A percentile compares a stretch with the other conserved stretches of the same genome.
Conservation (phyloP, 163 green algal genomes). For the Coccomyxa subellipsoidea region DNA sequence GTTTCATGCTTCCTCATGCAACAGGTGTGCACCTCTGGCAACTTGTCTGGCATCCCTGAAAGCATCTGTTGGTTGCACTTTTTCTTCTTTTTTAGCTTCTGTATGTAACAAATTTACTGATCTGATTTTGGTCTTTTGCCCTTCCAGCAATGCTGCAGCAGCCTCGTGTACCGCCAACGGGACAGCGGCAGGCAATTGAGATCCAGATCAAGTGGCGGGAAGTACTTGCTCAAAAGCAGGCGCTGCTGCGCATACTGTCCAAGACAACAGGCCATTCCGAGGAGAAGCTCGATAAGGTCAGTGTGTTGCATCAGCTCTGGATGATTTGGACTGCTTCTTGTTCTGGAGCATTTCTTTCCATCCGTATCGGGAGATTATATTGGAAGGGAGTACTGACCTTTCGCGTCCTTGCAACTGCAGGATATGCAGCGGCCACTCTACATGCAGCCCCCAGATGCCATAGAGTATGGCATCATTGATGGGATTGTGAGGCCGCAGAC, state of each 20-base stretch:
- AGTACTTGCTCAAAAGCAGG: constrained; percentile 90
- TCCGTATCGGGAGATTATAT: too few relatives aligned
- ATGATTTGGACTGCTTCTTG: too few relatives aligned
- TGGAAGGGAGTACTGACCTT: too few relatives aligned
- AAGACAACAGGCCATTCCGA: constrained; percentile 82
- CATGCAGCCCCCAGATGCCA: constrained; percentile 79
- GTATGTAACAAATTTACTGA: background rate
- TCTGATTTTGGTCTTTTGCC: background rate
- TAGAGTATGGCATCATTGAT: constrained; percentile 92
- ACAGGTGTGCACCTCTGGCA: constrained; percentile 39
- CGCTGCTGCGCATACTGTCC: constrained; percentile 80
- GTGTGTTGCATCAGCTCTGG: too few relatives aligned
- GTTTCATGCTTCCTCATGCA: constrained; percentile 85
- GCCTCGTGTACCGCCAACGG: constrained; percentile 86
- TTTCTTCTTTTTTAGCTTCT: background rate
- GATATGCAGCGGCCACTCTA: constrained; percentile 89
- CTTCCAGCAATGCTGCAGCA: constrained; percentile 94
- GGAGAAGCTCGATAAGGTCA: constrained; percentile 85
- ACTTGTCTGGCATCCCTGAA: background rate
- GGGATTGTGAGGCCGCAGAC: constrained; percentile 75
- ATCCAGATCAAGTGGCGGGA: constrained; percentile 96
- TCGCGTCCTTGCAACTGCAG: constrained; percentile 45
- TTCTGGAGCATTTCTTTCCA: too few relatives aligned
- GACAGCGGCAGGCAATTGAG: constrained; percentile 91
- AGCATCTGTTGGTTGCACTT: background rate